Conservation (phyloP, 192 early-diverging fungal genomes). For the Linnemannia hyalina region DNA sequence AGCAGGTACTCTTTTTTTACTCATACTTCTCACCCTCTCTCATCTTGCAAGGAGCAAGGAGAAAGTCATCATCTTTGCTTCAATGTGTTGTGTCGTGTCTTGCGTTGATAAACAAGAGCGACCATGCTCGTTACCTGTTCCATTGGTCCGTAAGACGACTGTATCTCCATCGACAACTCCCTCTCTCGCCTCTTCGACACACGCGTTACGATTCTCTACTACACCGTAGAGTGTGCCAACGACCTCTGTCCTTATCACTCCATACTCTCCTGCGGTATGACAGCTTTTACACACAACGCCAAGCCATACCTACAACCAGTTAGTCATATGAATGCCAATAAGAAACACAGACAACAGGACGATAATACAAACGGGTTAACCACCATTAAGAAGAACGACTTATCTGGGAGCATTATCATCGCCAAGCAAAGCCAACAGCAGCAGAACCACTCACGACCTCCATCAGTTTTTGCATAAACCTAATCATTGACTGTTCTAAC, state of each 20-base stretch:
- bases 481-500: neutral
- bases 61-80: too few relatives aligned
- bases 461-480: neutral
- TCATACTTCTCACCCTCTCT: too few relatives aligned
- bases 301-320: neutral
- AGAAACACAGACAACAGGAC: neutral
- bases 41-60: too few relatives aligned
- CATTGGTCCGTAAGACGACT: too few relatives aligned
- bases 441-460: neutral
- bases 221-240: neutral
- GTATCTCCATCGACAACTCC: neutral
- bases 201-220: too few relatives aligned
- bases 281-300: neutral
- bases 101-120: too few relatives aligned
- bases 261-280: neutral
- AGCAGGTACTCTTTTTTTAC: constrained; percentile 56
- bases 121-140: too few relatives aligned
- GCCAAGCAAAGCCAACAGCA: neutral
- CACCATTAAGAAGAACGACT: neutral
- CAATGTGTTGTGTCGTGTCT: too few relatives aligned
- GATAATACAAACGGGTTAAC: neutral
- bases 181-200: neutral
- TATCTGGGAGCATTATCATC: neutral
- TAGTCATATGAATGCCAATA: neutral
- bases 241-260: neutral